phyloP scores from a whole-genome alignment of 2,329 filamentous ascomycete genomes.

The Verticillium zaregamsianum region DNA sequence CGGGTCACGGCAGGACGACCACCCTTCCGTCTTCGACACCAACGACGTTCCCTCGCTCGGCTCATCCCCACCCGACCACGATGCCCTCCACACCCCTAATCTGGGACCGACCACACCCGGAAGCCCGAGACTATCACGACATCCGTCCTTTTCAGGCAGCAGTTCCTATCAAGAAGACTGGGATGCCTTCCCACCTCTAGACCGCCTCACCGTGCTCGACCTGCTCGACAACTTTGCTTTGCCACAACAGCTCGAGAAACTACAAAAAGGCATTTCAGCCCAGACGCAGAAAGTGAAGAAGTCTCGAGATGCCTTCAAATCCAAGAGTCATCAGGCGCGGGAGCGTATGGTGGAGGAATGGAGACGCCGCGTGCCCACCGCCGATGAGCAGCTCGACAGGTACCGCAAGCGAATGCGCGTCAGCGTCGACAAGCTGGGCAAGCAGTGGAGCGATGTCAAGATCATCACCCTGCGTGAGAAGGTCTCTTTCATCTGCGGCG shows the following conservation, averaged over 20 bases:
- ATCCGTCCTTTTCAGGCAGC: conserved; percentile 76
- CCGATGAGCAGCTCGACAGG: conserved; percentile 88
- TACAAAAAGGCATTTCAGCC: conserved; percentile 75
- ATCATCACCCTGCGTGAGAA: conserved; percentile 89
- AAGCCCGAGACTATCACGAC: conserved; percentile 64
- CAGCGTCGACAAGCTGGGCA: conserved; percentile 82
- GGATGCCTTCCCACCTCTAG: conserved; percentile 81
- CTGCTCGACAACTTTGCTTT: conserved; percentile 91
- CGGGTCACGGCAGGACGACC: conserved; percentile 38
- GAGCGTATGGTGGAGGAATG: conserved; percentile 91
- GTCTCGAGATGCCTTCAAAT: conserved; percentile 76
- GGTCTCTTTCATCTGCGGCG: conserved; percentile 90
- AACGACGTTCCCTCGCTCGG: conserved; percentile 35
- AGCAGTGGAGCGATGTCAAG: conserved; percentile 84
- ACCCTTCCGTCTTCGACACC: conserved; percentile 35
- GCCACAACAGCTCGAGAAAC: conserved; percentile 83
- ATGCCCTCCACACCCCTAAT: conserved; percentile 44
- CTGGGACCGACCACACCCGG: conserved; percentile 40
- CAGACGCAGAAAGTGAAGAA: conserved; percentile 83
- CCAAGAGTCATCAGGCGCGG: conserved; percentile 71
- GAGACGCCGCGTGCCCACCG: conserved; percentile 78
- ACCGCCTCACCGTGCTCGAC: conserved; percentile 87
- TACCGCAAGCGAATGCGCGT: conserved; percentile 84
- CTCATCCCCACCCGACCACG: conserved; percentile 39
- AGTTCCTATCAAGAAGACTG: conserved; percentile 86